These are phyloP conservation scores for Quercus phellos DNA, from an alignment of 331 rosid genomes.

Conservation along the genomic window DNA sequence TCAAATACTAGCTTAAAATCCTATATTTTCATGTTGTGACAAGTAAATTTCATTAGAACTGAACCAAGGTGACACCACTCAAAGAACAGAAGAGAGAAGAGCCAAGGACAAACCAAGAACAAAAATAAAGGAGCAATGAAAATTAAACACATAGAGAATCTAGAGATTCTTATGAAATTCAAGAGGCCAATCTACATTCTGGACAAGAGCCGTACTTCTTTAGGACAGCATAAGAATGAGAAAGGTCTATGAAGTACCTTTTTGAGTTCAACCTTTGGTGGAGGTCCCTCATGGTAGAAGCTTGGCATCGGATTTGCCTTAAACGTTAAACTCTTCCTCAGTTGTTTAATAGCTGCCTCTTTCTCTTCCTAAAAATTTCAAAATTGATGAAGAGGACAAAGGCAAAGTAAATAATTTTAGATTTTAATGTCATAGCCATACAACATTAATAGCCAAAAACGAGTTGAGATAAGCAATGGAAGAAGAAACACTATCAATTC, in stretches of 20 bases:
- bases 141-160: background rate
- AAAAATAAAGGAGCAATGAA: background rate
- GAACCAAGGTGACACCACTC: background rate
- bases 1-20: slow-evolving; percentile 5
- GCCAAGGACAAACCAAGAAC: background rate
- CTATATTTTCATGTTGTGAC: background rate
- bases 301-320: slow-evolving; percentile 97
- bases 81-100: background rate
- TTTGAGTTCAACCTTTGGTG: slow-evolving; percentile 85
- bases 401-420: slow-evolving; percentile 16
- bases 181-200: background rate
- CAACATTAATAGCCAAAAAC: background rate
- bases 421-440: background rate
- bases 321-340: slow-evolving; percentile 84
- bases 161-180: background rate
- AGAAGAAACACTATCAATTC: slow-evolving; percentile 8
- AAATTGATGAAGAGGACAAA: slow-evolving; percentile 23
- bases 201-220: too few species aligned
- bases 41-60: background rate
- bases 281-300: slow-evolving; percentile 96
- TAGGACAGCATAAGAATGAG: slow-evolving; percentile 24
- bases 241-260: slow-evolving; percentile 48
- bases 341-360: slow-evolving; percentile 76
- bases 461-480: slow-evolving; percentile 12
- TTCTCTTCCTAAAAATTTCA: slow-evolving; percentile 67